Percentiles rank a stretch among this genome's conserved stretches.
Evolutionary conservation across 441 rosid species (phyloP).

Genomic region (Iberis amara): DNA sequence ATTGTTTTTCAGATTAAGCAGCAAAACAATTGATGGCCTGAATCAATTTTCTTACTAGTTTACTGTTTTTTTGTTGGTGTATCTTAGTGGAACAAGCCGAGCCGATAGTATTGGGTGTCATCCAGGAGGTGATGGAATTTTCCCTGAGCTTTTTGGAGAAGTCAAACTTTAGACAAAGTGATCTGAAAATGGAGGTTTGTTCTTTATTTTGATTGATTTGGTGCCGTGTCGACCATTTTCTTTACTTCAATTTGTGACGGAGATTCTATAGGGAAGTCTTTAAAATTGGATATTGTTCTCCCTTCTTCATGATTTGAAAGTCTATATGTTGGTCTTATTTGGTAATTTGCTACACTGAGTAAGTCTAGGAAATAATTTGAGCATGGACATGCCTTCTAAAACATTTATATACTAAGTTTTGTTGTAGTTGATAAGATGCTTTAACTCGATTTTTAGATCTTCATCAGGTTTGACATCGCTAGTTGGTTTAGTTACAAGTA

Average conservation of each 20-base stretch:
- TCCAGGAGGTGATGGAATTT: slow-evolving; percentile 75
- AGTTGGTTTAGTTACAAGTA: not conserved
- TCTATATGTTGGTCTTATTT: too few species aligned
- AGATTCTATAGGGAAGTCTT: slow-evolving; percentile 5
- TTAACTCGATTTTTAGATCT: not conserved
- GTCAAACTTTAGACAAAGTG: slow-evolving; percentile 46
- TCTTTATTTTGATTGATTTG: slow-evolving; percentile 12
- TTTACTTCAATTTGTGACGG: slow-evolving; percentile 10
- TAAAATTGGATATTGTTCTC: not conserved
- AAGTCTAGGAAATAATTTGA: too few species aligned
- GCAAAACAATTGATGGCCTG: not conserved
- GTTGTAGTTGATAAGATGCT: not conserved
- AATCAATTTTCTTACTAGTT: slow-evolving; percentile 17
- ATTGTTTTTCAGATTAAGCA: not conserved
- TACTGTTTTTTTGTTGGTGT: slow-evolving; percentile 19
- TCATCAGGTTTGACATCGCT: too few species aligned
- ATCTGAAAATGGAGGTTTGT: slow-evolving; percentile 68
- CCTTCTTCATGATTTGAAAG: too few species aligned
- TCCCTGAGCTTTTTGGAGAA: slow-evolving; percentile 77
- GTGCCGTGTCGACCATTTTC: not conserved
- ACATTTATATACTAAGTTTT: too few species aligned
- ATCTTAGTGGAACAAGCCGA: slow-evolving; percentile 75
- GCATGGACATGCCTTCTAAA: too few species aligned
- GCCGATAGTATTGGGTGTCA: slow-evolving; percentile 62
- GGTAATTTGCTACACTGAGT: too few species aligned